Conservation (phyloP, 2,329 filamentous ascomycete species). For the Exophiala bonariae region DNA sequence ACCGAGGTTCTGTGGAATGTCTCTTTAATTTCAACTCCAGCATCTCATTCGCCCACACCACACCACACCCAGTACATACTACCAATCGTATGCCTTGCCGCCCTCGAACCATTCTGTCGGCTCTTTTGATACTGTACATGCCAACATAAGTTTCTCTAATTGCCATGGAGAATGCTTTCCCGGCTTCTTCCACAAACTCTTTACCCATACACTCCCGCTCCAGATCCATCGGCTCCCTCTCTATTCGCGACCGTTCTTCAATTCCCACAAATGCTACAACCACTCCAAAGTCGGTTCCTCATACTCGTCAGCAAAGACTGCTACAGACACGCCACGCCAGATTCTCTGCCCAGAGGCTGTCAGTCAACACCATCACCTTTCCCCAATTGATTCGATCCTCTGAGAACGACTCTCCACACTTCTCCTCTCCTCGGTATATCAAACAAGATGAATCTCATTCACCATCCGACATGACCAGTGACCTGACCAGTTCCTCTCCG, state of each 20-base stretch:
- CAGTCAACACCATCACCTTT: slow-evolving; percentile 24
- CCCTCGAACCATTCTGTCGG: slow-evolving; percentile 11
- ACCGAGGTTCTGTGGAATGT: slow-evolving; percentile 21
- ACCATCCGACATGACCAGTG: slow-evolving; percentile 1
- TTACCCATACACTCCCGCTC: slow-evolving; percentile 16
- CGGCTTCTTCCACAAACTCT: slow-evolving; percentile 12
- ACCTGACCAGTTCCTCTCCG: slow-evolving; percentile 12
- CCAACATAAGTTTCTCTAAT: slow-evolving; percentile 15
- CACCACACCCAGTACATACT: slow-evolving; percentile 1
- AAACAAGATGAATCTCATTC: slow-evolving; percentile 19
- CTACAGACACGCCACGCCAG: slow-evolving; percentile 25
- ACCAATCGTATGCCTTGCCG: slow-evolving; percentile 17
- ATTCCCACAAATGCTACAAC: slow-evolving; percentile 7
- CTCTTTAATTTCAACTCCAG: slow-evolving; percentile 13
- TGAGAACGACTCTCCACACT: slow-evolving; percentile 17
- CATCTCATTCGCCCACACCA: slow-evolving; percentile 12
- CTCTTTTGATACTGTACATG: slow-evolving; percentile 5
- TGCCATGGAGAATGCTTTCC: slow-evolving; percentile 22
- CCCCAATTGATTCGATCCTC: slow-evolving; percentile 16
- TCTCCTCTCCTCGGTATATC: slow-evolving; percentile 7
- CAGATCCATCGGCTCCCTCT: slow-evolving; percentile 14
- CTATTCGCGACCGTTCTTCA: slow-evolving; percentile 9
- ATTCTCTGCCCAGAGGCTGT: slow-evolving; percentile 25
- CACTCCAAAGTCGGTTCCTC: slow-evolving; percentile 20
- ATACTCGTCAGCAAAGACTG: slow-evolving; percentile 24